Percentiles rank a stretch among this genome's conserved stretches.
Conservation (phyloP, 2,329 filamentous ascomycete genomes). For the Diaporthe batatas region DNA sequence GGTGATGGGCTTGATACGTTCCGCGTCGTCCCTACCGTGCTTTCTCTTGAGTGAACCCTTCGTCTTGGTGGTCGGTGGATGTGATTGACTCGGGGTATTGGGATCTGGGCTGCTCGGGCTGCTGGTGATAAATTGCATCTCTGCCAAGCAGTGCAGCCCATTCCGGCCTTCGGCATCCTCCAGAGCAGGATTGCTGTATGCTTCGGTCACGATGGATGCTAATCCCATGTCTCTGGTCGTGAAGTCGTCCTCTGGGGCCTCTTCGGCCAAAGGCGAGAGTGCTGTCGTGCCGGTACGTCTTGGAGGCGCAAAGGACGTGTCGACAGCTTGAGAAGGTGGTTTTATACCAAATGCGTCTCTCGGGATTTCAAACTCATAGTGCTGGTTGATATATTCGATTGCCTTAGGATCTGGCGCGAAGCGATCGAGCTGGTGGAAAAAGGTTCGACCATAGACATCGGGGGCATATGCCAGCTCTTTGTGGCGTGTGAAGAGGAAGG, state of each 20-base stretch:
- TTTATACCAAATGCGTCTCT: constrained; percentile 64
- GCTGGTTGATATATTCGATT: constrained; percentile 50
- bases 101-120: constrained; percentile 32
- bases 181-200: constrained; percentile 49
- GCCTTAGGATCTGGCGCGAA: constrained; percentile 47
- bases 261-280: constrained; percentile 43
- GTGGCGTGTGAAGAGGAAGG: constrained; percentile 51
- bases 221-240: constrained; percentile 53
- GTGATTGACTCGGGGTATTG: constrained; percentile 47
- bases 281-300: constrained; percentile 40
- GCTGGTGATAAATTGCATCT: constrained; percentile 59
- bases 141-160: constrained; percentile 70
- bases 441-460: constrained; percentile 66
- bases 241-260: constrained; percentile 43
- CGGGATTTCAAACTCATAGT: constrained; percentile 45
- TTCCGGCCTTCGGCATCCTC: constrained; percentile 66
- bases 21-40: constrained; percentile 50
- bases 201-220: constrained; percentile 53
- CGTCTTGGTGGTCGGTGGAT: constrained; percentile 37
- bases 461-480: constrained; percentile 16
- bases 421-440: constrained; percentile 60
- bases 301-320: constrained; percentile 23
- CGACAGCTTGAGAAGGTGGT: constrained; percentile 45
- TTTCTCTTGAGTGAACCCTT: constrained; percentile 53
- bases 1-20: constrained; percentile 44